Conservation (phyloP, 345 rosid genomes). For the Linum lewisii region DNA sequence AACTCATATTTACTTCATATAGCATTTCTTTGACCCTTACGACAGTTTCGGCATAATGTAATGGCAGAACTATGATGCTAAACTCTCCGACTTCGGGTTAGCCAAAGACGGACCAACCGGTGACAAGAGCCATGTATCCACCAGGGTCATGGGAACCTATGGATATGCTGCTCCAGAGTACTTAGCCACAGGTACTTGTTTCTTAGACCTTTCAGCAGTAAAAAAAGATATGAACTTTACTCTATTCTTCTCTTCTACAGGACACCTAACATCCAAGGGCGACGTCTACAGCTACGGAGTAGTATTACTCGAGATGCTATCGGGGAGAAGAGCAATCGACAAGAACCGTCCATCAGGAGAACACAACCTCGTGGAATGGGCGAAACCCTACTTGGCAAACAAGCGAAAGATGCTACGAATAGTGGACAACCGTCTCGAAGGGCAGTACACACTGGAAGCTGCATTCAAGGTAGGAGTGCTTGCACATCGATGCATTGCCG, state of each 20-base stretch:
- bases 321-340: not conserved
- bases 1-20: not conserved
- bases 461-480: not conserved
- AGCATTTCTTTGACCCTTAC: too few species aligned
- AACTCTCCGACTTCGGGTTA: not conserved
- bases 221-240: too few species aligned
- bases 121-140: not conserved
- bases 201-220: too few species aligned
- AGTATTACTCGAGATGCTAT: not conserved
- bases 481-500: not conserved
- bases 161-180: constrained; percentile 4
- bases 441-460: not conserved
- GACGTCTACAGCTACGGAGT: constrained; percentile 1
- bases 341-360: not conserved
- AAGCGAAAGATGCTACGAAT: not conserved
- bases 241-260: not conserved
- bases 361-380: not conserved
- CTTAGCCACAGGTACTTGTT: not conserved
- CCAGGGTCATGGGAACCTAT: not conserved
- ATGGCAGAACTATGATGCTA: not conserved
- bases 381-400: not conserved
- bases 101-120: not conserved
- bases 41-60: too few species aligned
- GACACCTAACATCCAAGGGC: not conserved
- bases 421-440: not conserved